These are phyloP conservation scores for Acanthamoeba lugdunensis DNA, from an alignment of 208 protist species.

Conservation along the genomic window DNA sequence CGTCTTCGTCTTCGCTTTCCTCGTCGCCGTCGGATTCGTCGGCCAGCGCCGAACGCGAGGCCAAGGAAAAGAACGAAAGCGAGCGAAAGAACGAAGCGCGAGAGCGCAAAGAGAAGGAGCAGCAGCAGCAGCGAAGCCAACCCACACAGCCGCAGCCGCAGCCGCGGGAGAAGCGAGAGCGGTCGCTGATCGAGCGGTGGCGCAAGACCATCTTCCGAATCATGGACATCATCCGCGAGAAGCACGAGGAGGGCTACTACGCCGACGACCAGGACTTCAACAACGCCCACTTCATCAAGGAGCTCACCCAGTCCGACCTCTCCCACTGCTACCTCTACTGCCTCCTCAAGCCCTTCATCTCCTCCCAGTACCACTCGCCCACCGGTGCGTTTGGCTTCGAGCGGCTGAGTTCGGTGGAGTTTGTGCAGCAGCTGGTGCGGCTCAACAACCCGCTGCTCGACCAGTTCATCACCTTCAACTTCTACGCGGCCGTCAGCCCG, in stretches of 20 bases:
- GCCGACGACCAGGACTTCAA: slow-evolving; percentile 60
- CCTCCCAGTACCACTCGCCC: slow-evolving; percentile 4
- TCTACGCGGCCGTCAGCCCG: not conserved
- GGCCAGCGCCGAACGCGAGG: not conserved
- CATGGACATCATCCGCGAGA: slow-evolving; percentile 43
- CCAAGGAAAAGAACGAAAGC: not conserved
- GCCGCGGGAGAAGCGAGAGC: slow-evolving; percentile 3
- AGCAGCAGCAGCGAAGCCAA: not conserved
- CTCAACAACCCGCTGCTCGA: slow-evolving; percentile 65
- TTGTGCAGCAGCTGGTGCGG: slow-evolving; percentile 45
- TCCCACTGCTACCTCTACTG: slow-evolving; percentile 47
- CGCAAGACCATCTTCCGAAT: slow-evolving; percentile 50
- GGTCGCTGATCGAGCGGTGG: slow-evolving; percentile 41
- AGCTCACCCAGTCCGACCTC: slow-evolving; percentile 63
- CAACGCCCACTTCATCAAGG: slow-evolving; percentile 64
- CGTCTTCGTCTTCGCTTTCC: not conserved
- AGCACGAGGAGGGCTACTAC: slow-evolving; percentile 31
- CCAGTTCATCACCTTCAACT: slow-evolving; percentile 65
- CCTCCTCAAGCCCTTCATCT: slow-evolving; percentile 61
- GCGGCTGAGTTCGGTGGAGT: slow-evolving; percentile 35
- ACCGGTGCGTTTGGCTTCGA: slow-evolving; percentile 45
- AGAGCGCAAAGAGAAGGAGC: not conserved
- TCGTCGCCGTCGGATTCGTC: not conserved
- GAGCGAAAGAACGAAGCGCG: not conserved
- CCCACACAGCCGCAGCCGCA: not conserved